Percentiles rank a stretch among this genome's conserved stretches.
Evolutionary conservation across 352 stramenopile genomes (phyloP).

Genomic region (Blastocystis sp.): DNA sequence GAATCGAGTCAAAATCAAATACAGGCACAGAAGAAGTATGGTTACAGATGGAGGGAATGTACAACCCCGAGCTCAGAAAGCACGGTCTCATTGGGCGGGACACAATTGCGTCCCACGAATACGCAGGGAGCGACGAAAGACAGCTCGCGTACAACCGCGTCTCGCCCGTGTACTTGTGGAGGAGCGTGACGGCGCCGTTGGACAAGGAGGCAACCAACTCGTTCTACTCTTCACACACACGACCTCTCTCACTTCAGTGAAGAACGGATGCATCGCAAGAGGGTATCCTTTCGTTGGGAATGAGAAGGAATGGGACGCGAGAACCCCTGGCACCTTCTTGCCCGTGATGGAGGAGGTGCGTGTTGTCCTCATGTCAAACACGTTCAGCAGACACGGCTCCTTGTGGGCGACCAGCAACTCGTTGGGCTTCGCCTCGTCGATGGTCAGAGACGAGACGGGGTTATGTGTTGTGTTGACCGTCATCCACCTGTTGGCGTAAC

Average conservation of each 20-base stretch:
- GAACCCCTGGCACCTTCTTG: conserved; percentile 18
- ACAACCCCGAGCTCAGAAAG: background rate
- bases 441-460: background rate
- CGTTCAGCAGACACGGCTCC: background rate
- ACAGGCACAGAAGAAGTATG: background rate
- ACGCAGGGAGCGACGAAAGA: background rate
- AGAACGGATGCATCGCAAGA: conserved; percentile 47
- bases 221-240: background rate
- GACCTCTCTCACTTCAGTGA: background rate
- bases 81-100: conserved; percentile 36
- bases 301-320: background rate
- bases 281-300: background rate
- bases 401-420: conserved; percentile 37
- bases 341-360: conserved; percentile 43
- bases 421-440: conserved; percentile 1
- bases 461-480: background rate
- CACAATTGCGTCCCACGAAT: conserved; percentile 50
- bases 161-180: conserved; percentile 14
- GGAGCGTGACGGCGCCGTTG: background rate
- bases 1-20: conserved; percentile 31
- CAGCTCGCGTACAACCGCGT: background rate
- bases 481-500: background rate
- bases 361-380: conserved; percentile 45
- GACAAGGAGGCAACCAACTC: conserved; percentile 38
- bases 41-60: background rate